A percentile compares a stretch with the other conserved stretches of the same genome.
Evolutionary conservation across 1,284 basidiomycete genomes (phyloP).

Genomic region (Moniliella sp.): DNA sequence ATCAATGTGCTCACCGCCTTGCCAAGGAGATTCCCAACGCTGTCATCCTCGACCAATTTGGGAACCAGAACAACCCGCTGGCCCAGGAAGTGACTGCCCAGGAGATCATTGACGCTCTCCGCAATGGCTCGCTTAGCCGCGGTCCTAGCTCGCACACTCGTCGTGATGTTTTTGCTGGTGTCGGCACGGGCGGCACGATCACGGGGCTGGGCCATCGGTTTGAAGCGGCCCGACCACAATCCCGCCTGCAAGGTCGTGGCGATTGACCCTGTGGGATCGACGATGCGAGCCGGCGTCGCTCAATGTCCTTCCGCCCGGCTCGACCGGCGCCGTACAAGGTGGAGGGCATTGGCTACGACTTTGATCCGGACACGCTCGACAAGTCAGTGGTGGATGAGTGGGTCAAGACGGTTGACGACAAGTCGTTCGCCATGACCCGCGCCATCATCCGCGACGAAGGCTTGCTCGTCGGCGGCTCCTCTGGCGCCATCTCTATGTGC

Average conservation of each 20-base stretch:
- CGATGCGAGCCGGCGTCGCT: slow-evolving; percentile 52
- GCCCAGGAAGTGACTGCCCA: slow-evolving; percentile 20
- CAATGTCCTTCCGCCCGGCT: slow-evolving; percentile 41
- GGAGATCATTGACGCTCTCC: slow-evolving; percentile 46
- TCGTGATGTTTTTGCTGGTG: slow-evolving; percentile 48
- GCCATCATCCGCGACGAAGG: slow-evolving; percentile 68
- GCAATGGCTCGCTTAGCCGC: slow-evolving; percentile 19
- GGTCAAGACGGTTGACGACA: slow-evolving; percentile 65
- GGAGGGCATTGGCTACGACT: slow-evolving; percentile 60
- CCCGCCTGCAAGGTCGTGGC: slow-evolving; percentile 44
- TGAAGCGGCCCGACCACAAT: slow-evolving; percentile 37
- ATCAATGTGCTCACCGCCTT: slow-evolving; percentile 67
- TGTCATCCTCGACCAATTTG: slow-evolving; percentile 76
- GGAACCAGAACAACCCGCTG: slow-evolving; percentile 42
- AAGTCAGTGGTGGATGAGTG: slow-evolving; percentile 38
- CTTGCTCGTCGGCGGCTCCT: slow-evolving; percentile 71
- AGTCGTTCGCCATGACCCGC: slow-evolving; percentile 56
- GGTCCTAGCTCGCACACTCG: slow-evolving; percentile 16
- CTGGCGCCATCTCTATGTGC: slow-evolving; percentile 63
- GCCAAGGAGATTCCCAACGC: slow-evolving; percentile 58
- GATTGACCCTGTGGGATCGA: slow-evolving; percentile 77
- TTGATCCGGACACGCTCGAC: slow-evolving; percentile 20
- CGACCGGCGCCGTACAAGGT: slow-evolving; percentile 52
- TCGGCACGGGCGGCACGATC: slow-evolving; percentile 84
- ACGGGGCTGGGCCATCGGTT: slow-evolving; percentile 61